Evolutionary conservation across 2,329 filamentous ascomycete species (phyloP).

Genomic region (Colletotrichum eremochloae): DNA sequence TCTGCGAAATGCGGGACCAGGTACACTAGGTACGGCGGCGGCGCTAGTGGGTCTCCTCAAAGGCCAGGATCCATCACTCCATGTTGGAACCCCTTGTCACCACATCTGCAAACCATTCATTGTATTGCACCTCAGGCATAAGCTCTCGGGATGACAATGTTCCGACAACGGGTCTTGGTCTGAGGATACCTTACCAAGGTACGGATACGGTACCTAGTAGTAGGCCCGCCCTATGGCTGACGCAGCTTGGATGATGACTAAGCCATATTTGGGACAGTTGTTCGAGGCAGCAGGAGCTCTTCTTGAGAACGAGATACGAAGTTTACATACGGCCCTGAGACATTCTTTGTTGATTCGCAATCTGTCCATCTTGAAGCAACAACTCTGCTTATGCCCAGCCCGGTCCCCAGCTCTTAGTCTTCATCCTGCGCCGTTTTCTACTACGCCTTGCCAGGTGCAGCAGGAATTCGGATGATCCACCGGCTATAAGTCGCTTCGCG

Average conservation of each 20-base stretch:
- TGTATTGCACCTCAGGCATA: not conserved
- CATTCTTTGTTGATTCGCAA: conserved; percentile 21
- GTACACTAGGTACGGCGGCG: not conserved
- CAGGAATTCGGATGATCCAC: conserved; percentile 32
- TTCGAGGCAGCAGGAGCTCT: conserved; percentile 35
- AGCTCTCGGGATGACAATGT: not conserved
- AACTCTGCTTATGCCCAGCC: conserved; percentile 15
- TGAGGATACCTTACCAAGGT: no score
- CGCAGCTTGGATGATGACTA: conserved; percentile 27
- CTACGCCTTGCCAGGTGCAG: not conserved
- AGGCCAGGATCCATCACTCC: conserved; percentile 6
- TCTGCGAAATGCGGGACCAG: conserved; percentile 33
- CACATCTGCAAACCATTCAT: no score
- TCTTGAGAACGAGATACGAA: conserved; percentile 16
- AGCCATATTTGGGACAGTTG: conserved; percentile 39
- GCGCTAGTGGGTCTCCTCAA: not conserved
- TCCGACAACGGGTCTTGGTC: conserved; percentile 16
- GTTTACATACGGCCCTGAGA: conserved; percentile 23
- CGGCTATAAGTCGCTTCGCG: conserved; percentile 34
- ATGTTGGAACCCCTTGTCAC: not conserved
- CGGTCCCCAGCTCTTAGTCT: not conserved
- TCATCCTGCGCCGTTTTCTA: not conserved
- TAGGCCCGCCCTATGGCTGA: not conserved
- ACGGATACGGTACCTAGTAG: no score
- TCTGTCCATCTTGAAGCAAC: conserved; percentile 30